Evolutionary conservation across 2,329 filamentous ascomycete species (phyloP), one percentile per base, ranked within the genome.

Genomic region (Aspergillus quadrilineatus): DNA sequence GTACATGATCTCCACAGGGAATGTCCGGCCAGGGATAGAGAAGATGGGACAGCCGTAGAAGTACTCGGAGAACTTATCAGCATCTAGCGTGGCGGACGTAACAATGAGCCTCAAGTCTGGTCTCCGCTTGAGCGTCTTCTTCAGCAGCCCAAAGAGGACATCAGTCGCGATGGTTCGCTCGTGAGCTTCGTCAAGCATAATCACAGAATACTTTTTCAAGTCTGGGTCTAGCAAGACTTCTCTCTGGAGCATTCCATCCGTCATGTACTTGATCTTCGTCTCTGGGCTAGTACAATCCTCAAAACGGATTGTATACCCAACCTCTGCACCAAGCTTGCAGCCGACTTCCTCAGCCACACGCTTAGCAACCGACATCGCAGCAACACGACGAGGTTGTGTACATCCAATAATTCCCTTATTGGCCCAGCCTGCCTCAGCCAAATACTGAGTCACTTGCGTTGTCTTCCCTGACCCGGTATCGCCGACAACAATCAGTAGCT

Each of bases 211-310:
- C 63, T 89, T 86, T 68, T 84, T 89, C 63, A 99, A 78, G 66
- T 96, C 89, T 0, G 92, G 89, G 71, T 99, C 94, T 64, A 97
- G 83, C 50, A 99, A 82, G 70, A 97, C 92, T 77, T 99, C 94
- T 78, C 94, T 85, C 76, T 97, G 87, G 71, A 99, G 84, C 90
- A 97, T 97, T 74, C 94, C 94, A 68, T 99, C 94, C 14, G 94
- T 99, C 93, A 99, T 97, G 78, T 99, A 99, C 78, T 99, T 99
- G 79, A 99, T 96, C 69, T 88, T 90, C 1, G 94, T 99, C 15
- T 87, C 83, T 1, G 90, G 86, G 62, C 88, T 90, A 0, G 93
- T 97, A 71, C 88, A 89, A 75, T 99, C 94, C 69, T 99, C 94
- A 70, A 99, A 99, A 71, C 94, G 90, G 69, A 99, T 96, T 6